Conservation (phyloP, 1,284 basidiomycete species). For the Wolfiporia cocos region DNA sequence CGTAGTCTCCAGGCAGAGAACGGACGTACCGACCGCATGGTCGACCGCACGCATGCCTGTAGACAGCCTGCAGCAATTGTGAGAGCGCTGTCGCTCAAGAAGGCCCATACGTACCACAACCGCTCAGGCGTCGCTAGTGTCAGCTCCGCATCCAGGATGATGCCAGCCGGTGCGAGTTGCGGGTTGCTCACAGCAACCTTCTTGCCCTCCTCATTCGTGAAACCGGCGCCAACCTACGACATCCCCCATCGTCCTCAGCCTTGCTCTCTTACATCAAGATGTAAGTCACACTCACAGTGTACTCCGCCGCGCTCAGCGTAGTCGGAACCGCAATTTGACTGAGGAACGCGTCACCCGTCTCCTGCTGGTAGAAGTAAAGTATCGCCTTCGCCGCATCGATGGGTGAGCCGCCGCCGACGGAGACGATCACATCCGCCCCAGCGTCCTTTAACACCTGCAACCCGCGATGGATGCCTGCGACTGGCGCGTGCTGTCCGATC, state of each 20-base stretch:
- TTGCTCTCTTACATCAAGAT: too few relatives aligned
- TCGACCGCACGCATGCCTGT: constrained; percentile 74
- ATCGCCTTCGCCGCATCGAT: constrained; percentile 75
- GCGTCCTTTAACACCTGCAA: constrained; percentile 47
- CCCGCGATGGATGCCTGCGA: constrained; percentile 65
- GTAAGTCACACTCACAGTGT: constrained; percentile 51
- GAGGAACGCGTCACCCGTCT: constrained; percentile 40
- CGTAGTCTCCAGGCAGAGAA: not conserved
- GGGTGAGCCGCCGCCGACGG: constrained; percentile 77
- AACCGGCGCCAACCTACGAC: constrained; percentile 60
- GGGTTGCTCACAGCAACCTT: constrained; percentile 54
- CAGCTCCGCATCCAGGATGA: constrained; percentile 76
- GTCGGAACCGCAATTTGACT: constrained; percentile 74
- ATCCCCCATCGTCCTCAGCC: too few relatives aligned
- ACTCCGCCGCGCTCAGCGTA: constrained; percentile 78
- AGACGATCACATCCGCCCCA: constrained; percentile 61
- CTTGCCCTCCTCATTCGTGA: constrained; percentile 63
- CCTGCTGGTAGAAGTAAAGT: constrained; percentile 52
- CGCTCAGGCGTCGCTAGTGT: constrained; percentile 69
- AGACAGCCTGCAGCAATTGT: constrained; percentile 48
- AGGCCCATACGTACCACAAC: constrained; percentile 46
- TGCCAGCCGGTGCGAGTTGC: constrained; percentile 57
- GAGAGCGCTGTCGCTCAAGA: not conserved
- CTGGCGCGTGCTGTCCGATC: constrained; percentile 73
- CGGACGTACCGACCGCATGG: constrained; percentile 57